phyloP scores from a whole-genome alignment of 2,329 filamentous ascomycete species.

The Cladosporium sp. region DNA sequence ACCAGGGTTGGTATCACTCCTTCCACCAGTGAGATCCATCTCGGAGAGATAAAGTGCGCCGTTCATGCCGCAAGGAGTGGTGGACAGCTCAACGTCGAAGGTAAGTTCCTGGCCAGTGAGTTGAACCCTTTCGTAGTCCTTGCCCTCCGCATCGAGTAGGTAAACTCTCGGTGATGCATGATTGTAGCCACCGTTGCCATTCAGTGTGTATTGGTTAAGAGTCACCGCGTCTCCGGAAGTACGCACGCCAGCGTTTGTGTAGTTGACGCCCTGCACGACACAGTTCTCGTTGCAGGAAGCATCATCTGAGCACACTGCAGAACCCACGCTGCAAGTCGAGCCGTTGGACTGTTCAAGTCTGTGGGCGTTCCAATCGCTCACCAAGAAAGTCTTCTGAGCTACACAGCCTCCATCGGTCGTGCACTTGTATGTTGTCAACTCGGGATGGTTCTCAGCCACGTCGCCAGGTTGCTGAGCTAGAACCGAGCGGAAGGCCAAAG shows the following conservation, averaged over 20 bases:
- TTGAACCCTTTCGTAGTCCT: constrained; percentile 60
- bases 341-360: not conserved
- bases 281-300: constrained; percentile 45
- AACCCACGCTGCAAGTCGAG: constrained; percentile 34
- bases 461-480: constrained; percentile 14
- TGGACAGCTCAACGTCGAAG: constrained; percentile 66
- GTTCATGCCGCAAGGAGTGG: constrained; percentile 65
- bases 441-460: constrained; percentile 46
- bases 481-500: constrained; percentile 7
- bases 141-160: constrained; percentile 55
- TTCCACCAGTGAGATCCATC: constrained; percentile 59
- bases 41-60: constrained; percentile 63
- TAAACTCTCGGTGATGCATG: constrained; percentile 47
- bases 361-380: constrained; percentile 48
- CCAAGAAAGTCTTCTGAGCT: constrained; percentile 45
- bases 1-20: constrained; percentile 37
- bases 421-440: constrained; percentile 50
- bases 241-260: constrained; percentile 50
- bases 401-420: constrained; percentile 49
- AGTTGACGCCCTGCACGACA: constrained; percentile 52
- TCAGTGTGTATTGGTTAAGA: constrained; percentile 31
- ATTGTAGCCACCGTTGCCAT: constrained; percentile 6
- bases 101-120: constrained; percentile 64
- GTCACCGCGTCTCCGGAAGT: constrained; percentile 46
- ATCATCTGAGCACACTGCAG: constrained; percentile 19